A percentile compares a stretch with the other conserved stretches of the same genome.
These are phyloP conservation scores for Pseudogymnoascus sp. DNA, from an alignment of 2,329 filamentous ascomycete genomes.

Conservation along the genomic window DNA sequence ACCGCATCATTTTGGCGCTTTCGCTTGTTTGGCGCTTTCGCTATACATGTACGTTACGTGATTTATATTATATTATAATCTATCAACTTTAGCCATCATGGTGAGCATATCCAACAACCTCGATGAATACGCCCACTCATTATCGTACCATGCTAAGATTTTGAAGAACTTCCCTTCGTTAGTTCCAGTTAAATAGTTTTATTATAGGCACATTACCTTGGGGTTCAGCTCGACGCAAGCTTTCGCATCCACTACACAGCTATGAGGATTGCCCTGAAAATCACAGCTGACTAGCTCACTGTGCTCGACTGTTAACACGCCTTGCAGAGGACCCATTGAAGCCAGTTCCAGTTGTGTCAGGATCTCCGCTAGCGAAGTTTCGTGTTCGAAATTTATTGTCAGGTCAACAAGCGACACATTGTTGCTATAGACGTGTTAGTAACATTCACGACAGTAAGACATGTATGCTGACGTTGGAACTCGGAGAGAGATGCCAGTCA, in stretches of 20 bases:
- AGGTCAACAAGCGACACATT: slow-evolving; percentile 15
- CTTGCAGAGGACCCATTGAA: slow-evolving; percentile 8
- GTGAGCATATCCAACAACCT: slow-evolving; percentile 16
- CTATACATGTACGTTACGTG: not conserved
- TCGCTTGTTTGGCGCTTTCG: no score
- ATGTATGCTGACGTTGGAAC: slow-evolving; percentile 13
- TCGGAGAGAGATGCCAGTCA: slow-evolving; percentile 15
- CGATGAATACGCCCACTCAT: slow-evolving; percentile 15
- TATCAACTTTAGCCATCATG: slow-evolving; percentile 17
- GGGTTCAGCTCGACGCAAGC: slow-evolving; percentile 12
- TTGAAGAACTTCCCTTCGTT: slow-evolving; percentile 15
- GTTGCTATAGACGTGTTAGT: slow-evolving; percentile 5
- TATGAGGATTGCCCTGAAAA: slow-evolving; percentile 14
- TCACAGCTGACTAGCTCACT: slow-evolving; percentile 14
- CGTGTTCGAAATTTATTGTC: slow-evolving; percentile 11
- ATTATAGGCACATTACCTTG: not conserved
- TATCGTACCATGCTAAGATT: slow-evolving; percentile 16
- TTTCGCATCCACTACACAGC: slow-evolving; percentile 14
- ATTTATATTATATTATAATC: not conserved
- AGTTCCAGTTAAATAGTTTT: not conserved
- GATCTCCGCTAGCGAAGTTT: slow-evolving; percentile 11
- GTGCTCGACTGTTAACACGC: slow-evolving; percentile 11
- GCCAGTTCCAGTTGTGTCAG: slow-evolving; percentile 3
- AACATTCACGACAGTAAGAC: not conserved
- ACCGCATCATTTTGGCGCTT: no score